Evolutionary conservation across 768 basidiomycete species (phyloP).

Genomic region (Russula olivacea): DNA sequence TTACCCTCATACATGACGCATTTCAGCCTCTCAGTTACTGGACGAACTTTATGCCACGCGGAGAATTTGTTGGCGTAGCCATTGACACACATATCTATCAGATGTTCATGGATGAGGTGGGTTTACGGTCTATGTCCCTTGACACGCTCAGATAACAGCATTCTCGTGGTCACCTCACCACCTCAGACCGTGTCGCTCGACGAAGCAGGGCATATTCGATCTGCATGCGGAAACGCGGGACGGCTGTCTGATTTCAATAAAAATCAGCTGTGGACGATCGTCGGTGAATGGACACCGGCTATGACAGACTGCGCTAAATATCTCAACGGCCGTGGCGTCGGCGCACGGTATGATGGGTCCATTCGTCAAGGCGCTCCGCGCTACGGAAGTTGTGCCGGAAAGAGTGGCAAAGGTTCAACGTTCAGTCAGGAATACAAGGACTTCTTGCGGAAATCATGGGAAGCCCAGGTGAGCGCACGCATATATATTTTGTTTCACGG

Average conservation of each 20-base stretch:
- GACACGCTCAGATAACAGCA: not conserved
- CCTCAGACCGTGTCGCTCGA: conserved; percentile 42
- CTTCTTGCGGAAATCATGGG: conserved; percentile 77
- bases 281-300: conserved; percentile 85
- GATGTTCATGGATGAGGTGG: conserved; percentile 55
- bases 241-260: conserved; percentile 41
- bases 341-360: conserved; percentile 57
- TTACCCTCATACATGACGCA: conserved; percentile 70
- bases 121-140: not conserved
- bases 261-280: conserved; percentile 65
- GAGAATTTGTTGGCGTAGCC: conserved; percentile 56
- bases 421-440: conserved; percentile 77
- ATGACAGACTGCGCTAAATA: conserved; percentile 74
- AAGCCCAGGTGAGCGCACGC: conserved; percentile 54
- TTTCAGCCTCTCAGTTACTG: conserved; percentile 72
- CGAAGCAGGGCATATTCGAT: conserved; percentile 50
- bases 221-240: conserved; percentile 47
- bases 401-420: conserved; percentile 66
- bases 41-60: conserved; percentile 53
- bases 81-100: conserved; percentile 81
- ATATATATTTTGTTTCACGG: too few species aligned
- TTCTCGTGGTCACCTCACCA: not conserved
- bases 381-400: conserved; percentile 67
- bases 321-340: conserved; percentile 75
- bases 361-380: conserved; percentile 50